phyloP scores from a whole-genome alignment of 352 stramenopile species.

The Phytophthora ohioensis region DNA sequence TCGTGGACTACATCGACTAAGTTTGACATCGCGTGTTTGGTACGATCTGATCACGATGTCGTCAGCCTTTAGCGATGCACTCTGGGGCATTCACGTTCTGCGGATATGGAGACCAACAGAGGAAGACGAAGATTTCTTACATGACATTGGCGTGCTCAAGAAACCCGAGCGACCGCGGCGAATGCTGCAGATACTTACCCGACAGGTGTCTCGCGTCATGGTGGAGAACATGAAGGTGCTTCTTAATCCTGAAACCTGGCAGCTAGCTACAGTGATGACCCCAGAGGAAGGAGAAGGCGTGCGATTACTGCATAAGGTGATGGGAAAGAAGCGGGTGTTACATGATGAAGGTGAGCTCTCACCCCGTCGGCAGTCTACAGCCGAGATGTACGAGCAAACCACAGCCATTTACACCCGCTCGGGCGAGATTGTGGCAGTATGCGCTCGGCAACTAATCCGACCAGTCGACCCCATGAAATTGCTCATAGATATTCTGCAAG shows the following conservation, averaged over 20 bases:
- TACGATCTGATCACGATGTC: slow-evolving; percentile 52
- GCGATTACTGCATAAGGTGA: slow-evolving; percentile 18
- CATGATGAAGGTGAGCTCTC: slow-evolving; percentile 4
- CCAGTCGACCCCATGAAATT: slow-evolving; percentile 46
- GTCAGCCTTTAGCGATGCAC: slow-evolving; percentile 46
- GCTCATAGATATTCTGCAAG: slow-evolving; percentile 43
- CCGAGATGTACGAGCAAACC: slow-evolving; percentile 63
- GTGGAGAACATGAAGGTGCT: slow-evolving; percentile 68
- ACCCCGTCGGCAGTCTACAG: slow-evolving; percentile 1
- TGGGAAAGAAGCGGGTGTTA: slow-evolving; percentile 20
- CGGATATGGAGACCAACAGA: slow-evolving; percentile 50
- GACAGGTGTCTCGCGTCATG: slow-evolving; percentile 50
- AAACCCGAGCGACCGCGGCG: slow-evolving; percentile 52
- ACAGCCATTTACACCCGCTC: slow-evolving; percentile 51
- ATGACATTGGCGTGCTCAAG: slow-evolving; percentile 49
- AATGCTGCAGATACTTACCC: slow-evolving; percentile 62
- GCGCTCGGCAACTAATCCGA: slow-evolving; percentile 61
- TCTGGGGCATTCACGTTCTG: slow-evolving; percentile 60
- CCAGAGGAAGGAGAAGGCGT: slow-evolving; percentile 13
- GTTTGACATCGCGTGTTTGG: slow-evolving; percentile 57
- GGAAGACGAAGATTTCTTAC: slow-evolving; percentile 48
- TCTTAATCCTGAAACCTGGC: slow-evolving; percentile 57
- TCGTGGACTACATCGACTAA: slow-evolving; percentile 53
- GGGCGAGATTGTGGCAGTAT: slow-evolving; percentile 64
- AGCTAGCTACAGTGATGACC: slow-evolving; percentile 52